A percentile compares a stretch with the other conserved stretches of the same genome.
These are phyloP conservation scores for Mortierella sp. DNA, from an alignment of 371 early-diverging fungal species.

Conservation along the genomic window DNA sequence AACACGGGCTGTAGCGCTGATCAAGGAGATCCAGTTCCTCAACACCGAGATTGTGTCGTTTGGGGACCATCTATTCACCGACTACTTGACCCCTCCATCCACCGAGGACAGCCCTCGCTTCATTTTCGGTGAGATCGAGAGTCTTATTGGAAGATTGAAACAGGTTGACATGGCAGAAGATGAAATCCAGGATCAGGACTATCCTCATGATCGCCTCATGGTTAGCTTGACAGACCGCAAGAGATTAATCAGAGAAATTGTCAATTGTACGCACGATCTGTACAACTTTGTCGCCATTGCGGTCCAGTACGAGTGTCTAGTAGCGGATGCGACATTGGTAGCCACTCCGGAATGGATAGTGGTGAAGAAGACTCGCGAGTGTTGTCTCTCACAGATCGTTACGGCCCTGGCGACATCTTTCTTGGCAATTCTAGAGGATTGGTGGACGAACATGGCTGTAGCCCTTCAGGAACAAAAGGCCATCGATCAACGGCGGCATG, in stretches of 20 bases:
- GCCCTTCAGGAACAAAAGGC: constrained; percentile 6
- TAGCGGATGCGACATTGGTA: constrained; percentile 28
- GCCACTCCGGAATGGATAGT: constrained; percentile 42
- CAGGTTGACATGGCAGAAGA: constrained; percentile 7
- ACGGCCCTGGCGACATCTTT: constrained; percentile 37
- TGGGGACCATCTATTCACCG: constrained; percentile 17
- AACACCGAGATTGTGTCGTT: constrained; percentile 32
- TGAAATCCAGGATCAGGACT: constrained; percentile 11
- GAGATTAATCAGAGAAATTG: constrained; percentile 29
- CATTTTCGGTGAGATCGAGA: constrained; percentile 33
- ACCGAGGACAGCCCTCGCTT: constrained; percentile 17
- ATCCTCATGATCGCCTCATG: not conserved
- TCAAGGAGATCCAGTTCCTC: constrained; percentile 42
- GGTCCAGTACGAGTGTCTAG: constrained; percentile 41
- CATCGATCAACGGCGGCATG: not conserved
- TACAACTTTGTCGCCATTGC: constrained; percentile 34
- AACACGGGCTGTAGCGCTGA: constrained; percentile 12
- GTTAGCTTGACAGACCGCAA: constrained; percentile 16
- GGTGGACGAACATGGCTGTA: constrained; percentile 43
- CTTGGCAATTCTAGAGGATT: constrained; percentile 41
- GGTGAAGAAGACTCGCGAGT: constrained; percentile 41
- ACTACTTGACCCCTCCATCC: constrained; percentile 28
- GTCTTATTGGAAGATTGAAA: constrained; percentile 21
- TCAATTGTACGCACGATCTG: constrained; percentile 36
- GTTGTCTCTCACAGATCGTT: constrained; percentile 36